Conservation (phyloP, 1,139 yeast species). For the Suhomyces choctaworum region DNA sequence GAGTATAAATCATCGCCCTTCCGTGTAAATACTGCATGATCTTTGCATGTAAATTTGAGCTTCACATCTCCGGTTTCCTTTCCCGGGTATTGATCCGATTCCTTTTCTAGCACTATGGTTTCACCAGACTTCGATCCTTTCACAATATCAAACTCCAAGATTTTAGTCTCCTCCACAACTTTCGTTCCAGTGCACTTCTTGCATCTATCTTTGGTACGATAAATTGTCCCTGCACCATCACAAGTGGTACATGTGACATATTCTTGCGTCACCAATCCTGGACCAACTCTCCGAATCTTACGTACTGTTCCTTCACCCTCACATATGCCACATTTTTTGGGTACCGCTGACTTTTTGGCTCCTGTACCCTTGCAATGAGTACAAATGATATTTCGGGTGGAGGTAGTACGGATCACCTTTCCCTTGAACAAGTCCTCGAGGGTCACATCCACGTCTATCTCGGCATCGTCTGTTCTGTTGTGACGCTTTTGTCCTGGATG, state of each 20-base stretch:
- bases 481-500: conserved; percentile 15
- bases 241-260: conserved; percentile 68
- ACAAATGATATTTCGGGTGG: conserved; percentile 75
- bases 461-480: conserved; percentile 63
- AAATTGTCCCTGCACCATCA: conserved; percentile 66
- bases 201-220: conserved; percentile 71
- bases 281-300: conserved; percentile 66
- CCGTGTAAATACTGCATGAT: conserved; percentile 53
- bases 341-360: conserved; percentile 58
- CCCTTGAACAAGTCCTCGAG: conserved; percentile 82
- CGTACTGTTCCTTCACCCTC: conserved; percentile 68
- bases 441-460: conserved; percentile 60
- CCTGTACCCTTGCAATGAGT: conserved; percentile 74
- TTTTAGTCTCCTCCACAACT: conserved; percentile 64
- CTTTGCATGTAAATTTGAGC: conserved; percentile 53
- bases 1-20: conserved; percentile 66
- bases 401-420: conserved; percentile 71
- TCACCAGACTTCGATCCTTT: conserved; percentile 71
- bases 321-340: conserved; percentile 64
- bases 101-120: conserved; percentile 58
- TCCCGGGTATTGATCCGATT: conserved; percentile 80
- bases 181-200: conserved; percentile 71
- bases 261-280: conserved; percentile 72
- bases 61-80: conserved; percentile 77
- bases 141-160: conserved; percentile 74